phyloP scores from a whole-genome alignment of 495 filamentous ascomycete species.

The Neurospora pannonica region DNA sequence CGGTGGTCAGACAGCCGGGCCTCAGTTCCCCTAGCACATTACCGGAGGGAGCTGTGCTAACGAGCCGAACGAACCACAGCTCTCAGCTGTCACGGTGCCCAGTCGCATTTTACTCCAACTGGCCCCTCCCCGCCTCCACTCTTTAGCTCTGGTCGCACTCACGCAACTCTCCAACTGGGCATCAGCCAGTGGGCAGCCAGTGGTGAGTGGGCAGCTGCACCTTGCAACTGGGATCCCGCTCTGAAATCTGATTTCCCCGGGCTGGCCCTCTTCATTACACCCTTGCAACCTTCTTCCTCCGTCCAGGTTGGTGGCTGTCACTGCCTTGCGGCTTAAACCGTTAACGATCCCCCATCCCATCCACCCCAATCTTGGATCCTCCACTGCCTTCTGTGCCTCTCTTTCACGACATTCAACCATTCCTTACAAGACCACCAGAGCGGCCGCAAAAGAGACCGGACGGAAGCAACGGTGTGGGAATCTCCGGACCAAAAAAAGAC shows the following conservation, averaged over 20 bases:
- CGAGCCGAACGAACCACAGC: background rate
- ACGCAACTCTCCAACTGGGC: background rate
- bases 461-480: background rate
- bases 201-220: background rate
- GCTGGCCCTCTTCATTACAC: background rate
- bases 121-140: background rate
- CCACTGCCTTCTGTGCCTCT: background rate
- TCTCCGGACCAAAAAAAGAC: background rate
- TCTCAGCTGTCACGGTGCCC: background rate
- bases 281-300: background rate
- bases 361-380: background rate
- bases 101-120: background rate
- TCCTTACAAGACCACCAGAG: background rate
- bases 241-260: background rate
- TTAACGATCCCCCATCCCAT: background rate
- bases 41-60: background rate
- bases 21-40: background rate
- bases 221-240: background rate
- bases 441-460: background rate
- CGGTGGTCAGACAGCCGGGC: background rate
- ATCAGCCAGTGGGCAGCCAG: background rate
- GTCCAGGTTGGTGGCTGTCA: background rate
- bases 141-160: background rate
- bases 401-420: background rate
- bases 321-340: background rate